Base-by-base conservation (phyloP, 768 basidiomycete genomes). In the Piloderma croceum region DNA sequence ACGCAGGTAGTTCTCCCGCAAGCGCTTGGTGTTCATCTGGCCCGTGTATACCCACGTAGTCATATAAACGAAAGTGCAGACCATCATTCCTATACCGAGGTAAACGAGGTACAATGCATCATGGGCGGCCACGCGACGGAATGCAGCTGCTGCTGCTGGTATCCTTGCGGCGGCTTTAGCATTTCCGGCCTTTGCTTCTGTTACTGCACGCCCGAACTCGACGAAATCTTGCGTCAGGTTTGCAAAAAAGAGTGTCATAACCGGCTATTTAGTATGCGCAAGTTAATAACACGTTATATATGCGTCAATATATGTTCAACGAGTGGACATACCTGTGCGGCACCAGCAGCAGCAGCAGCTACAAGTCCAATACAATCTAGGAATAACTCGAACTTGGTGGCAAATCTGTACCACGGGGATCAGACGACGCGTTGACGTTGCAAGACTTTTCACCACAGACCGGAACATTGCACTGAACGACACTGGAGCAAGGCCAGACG, bases 21-120 rank as follows among this genome's bases (percentile, higher is more conserved):
- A 73, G 23, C 92, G 79, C 53, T 83, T 87, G 0, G 91, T 79
- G 48, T 83, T 86, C 25, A 82, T 60, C 60, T 96, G 92, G n/a
- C 83, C 82, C 27, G 68, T 70, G 46, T 69, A 63, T 9, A 55
- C 54, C 68, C 69, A 71, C 11, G 59, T 34, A 34, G 48, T 6
- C 67, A 67, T 78, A 58, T 73, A 78, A 3, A 46, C 43, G 53
- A 63, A 75, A 0, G 76, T 78, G 41, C 62, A 61, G 18, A 68
- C 44, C 32, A 74, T 66, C 57, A 74, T 70, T 5, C 59, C 80
- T 40, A 79, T 35, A 65, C 73, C 72, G 34, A 76, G 65, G 45
- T 49, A 65, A 21, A 66, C 64, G 29, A 78, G 59, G 36, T 69
- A 71, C 1, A 62, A 52, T 0, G 75, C 69, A 48, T 76, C 67